Conservation (phyloP, 345 rosid species). For the Noccaea bulbosa region DNA sequence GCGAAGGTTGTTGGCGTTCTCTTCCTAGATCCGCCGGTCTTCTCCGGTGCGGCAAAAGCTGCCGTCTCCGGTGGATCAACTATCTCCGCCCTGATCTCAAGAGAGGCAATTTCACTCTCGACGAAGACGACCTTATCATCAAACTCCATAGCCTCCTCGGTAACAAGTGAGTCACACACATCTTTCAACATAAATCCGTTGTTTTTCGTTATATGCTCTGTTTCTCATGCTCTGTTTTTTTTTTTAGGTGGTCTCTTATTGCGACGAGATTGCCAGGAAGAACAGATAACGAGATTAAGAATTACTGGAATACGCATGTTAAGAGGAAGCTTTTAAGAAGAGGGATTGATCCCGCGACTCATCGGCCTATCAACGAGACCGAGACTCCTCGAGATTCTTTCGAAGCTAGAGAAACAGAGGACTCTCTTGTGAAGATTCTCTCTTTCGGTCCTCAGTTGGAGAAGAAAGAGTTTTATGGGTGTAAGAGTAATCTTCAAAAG, state of each 20-base stretch:
- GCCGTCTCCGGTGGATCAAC: slow-evolving; percentile 73
- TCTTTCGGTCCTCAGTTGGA: slow-evolving; percentile 30
- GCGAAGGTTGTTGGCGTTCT: slow-evolving; percentile 76
- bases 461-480: not conserved
- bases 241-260: slow-evolving; percentile 72
- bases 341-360: slow-evolving; percentile 81
- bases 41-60: slow-evolving; percentile 70
- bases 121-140: slow-evolving; percentile 68
- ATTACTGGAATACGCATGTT: slow-evolving; percentile 88
- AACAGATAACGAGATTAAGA: slow-evolving; percentile 85
- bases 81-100: slow-evolving; percentile 69
- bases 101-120: slow-evolving; percentile 62
- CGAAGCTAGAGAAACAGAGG: slow-evolving; percentile 21
- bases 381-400: slow-evolving; percentile 19
- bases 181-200: not conserved
- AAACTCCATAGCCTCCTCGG: slow-evolving; percentile 67
- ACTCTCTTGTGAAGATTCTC: slow-evolving; percentile 29
- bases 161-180: slow-evolving; percentile 48
- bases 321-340: slow-evolving; percentile 76
- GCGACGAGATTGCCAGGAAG: slow-evolving; percentile 85
- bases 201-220: slow-evolving; percentile 1
- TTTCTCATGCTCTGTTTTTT: slow-evolving; percentile 1
- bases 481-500: not conserved
- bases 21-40: slow-evolving; percentile 71
- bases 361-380: slow-evolving; percentile 59